A percentile compares a stretch with the other conserved stretches of the same genome.
phyloP scores from a whole-genome alignment of 495 filamentous ascomycete genomes.

The Podospora australis region DNA sequence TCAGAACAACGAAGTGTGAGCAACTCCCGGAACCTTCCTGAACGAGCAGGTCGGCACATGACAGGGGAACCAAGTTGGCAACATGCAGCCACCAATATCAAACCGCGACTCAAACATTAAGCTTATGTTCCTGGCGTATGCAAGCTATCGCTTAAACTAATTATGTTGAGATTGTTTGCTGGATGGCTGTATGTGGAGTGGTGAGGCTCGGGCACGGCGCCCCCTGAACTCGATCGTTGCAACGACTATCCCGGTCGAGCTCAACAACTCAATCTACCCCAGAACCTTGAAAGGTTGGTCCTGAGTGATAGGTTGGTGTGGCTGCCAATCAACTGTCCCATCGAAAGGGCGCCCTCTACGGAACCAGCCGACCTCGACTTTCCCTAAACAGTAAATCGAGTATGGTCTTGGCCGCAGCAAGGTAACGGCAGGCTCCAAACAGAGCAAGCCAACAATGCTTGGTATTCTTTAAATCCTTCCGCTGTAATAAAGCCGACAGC shows the following conservation, averaged over 20 bases:
- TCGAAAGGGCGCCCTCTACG: background rate
- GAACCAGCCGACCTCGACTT: background rate
- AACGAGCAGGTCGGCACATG: background rate
- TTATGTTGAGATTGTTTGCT: background rate
- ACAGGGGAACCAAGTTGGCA: background rate
- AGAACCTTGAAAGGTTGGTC: background rate
- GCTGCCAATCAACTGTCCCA: background rate
- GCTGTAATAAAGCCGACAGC: too few relatives aligned
- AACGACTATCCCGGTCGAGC: background rate
- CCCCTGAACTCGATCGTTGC: background rate
- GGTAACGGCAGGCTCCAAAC: background rate
- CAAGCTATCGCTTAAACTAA: background rate
- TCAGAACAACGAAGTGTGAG: too few relatives aligned
- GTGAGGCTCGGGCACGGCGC: slow-evolving; percentile 6
- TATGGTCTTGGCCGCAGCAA: background rate
- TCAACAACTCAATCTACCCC: background rate
- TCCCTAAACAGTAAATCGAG: background rate
- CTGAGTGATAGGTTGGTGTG: background rate
- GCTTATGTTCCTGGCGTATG: slow-evolving; percentile 2
- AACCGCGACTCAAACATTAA: too few relatives aligned
- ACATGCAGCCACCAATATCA: background rate
- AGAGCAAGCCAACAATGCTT: too few relatives aligned
- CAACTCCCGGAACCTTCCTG: background rate
- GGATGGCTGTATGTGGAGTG: background rate
- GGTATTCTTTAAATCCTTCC: too few relatives aligned